phyloP scores from a whole-genome alignment of 257 asterid species.

The Vinca minor region DNA sequence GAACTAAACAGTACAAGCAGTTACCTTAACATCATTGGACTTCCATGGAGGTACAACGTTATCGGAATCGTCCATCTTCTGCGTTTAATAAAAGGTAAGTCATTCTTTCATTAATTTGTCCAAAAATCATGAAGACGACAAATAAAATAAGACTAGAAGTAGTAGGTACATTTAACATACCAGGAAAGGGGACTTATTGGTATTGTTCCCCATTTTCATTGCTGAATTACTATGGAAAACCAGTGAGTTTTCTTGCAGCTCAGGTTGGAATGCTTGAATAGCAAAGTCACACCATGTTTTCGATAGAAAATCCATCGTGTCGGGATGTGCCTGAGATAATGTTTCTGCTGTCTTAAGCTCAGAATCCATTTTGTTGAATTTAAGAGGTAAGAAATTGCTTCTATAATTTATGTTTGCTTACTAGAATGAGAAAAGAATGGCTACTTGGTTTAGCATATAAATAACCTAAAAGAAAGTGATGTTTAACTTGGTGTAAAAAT shows the following conservation, averaged over 20 bases:
- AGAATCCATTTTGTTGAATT: slow-evolving; percentile 41
- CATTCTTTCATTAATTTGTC: background rate
- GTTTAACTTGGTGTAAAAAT: no score
- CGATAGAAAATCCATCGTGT: slow-evolving; percentile 88
- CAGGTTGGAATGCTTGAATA: slow-evolving; percentile 63
- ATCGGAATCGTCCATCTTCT: slow-evolving; percentile 57
- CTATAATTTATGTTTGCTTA: slow-evolving; percentile 4
- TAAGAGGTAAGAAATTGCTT: slow-evolving; percentile 25
- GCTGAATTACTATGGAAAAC: slow-evolving; percentile 40
- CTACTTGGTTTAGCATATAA: slow-evolving; percentile 14
- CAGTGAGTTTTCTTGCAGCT: slow-evolving; percentile 39
- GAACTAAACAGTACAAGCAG: background rate
- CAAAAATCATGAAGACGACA: no score
- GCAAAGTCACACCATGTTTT: slow-evolving; percentile 82
- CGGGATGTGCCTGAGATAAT: slow-evolving; percentile 84
- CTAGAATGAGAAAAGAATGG: slow-evolving; percentile 11
- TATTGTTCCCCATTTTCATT: slow-evolving; percentile 27
- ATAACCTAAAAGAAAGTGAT: slow-evolving; percentile 11
- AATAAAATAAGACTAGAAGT: background rate
- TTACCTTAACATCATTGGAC: slow-evolving; percentile 75
- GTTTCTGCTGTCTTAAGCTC: slow-evolving; percentile 42
- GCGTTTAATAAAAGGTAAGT: slow-evolving; percentile 15
- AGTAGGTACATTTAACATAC: slow-evolving; percentile 28
- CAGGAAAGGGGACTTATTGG: slow-evolving; percentile 31
- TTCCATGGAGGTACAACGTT: slow-evolving; percentile 67